Conservation (phyloP, 768 basidiomycete species). For the Gautieria morchelliformis region DNA sequence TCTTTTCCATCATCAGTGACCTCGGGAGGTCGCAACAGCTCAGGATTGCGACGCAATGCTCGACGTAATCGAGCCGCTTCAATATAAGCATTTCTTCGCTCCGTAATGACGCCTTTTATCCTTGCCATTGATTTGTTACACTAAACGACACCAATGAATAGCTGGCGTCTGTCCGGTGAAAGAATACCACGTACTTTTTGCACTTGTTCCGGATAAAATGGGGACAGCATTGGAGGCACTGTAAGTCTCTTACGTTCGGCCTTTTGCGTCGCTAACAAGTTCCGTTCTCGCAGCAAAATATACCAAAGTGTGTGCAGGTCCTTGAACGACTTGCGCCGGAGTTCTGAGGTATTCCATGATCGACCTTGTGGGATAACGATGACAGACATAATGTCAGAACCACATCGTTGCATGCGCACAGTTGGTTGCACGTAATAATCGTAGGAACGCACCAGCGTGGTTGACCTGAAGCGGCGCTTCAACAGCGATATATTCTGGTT, state of each 20-base stretch:
- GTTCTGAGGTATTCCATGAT: conserved; percentile 77
- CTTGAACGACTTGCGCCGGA: conserved; percentile 83
- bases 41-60: background rate
- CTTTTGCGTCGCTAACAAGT: conserved; percentile 79
- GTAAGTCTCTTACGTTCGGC: conserved; percentile 64
- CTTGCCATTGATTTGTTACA: conserved; percentile 94
- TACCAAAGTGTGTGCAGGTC: conserved; percentile 97
- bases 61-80: conserved; percentile 36
- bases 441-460: conserved; percentile 25
- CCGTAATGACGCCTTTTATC: conserved; percentile 87
- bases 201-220: background rate
- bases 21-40: background rate
- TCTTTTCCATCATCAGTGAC: background rate
- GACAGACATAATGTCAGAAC: background rate
- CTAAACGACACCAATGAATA: conserved; percentile 28
- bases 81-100: conserved; percentile 78
- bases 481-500: conserved; percentile 43
- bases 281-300: conserved; percentile 77
- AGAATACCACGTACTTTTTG: conserved; percentile 4
- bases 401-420: background rate
- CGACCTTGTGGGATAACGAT: conserved; percentile 46
- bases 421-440: background rate
- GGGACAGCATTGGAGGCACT: background rate
- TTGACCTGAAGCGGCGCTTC: conserved; percentile 24
- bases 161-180: background rate